Percentiles rank a stretch among this genome's conserved stretches.
These are phyloP conservation scores for Apocynum venetum DNA, from an alignment of 257 asterid species.

Conservation along the genomic window DNA sequence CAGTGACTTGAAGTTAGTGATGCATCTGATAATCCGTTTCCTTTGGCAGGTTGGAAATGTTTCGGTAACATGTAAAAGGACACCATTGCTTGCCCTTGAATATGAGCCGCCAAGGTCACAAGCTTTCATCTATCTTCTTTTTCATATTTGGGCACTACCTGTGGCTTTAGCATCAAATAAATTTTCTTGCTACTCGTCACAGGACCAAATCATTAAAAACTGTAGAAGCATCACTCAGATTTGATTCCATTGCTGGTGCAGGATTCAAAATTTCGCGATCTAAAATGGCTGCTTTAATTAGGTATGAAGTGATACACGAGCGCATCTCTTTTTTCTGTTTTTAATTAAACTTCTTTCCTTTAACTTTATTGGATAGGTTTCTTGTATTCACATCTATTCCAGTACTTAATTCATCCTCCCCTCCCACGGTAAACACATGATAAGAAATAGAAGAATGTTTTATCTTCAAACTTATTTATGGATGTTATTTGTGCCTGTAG, in stretches of 20 bases:
- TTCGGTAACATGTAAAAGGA: constrained; percentile 74
- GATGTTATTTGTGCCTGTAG: constrained; percentile 33
- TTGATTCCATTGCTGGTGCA: constrained; percentile 90
- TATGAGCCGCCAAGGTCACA: constrained; percentile 87
- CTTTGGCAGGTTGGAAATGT: constrained; percentile 78
- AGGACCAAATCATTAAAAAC: constrained; percentile 71
- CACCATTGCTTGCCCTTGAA: constrained; percentile 87
- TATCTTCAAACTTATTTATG: not conserved
- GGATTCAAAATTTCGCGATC: constrained; percentile 94
- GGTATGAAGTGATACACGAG: constrained; percentile 30
- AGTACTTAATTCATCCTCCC: not conserved
- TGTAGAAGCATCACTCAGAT: constrained; percentile 83
- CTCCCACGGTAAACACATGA: not conserved
- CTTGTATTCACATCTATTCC: not conserved
- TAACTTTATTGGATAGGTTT: no score
- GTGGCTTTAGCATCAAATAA: constrained; percentile 8
- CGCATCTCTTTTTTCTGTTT: not conserved
- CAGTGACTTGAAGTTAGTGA: not conserved
- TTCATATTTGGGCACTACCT: not conserved
- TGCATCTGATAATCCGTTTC: constrained; percentile 1
- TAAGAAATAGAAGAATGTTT: not conserved
- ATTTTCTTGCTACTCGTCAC: constrained; percentile 19
- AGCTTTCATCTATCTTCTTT: constrained; percentile 9
- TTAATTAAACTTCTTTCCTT: no score
- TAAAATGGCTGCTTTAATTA: constrained; percentile 78